These are phyloP conservation scores for Rhipidocladum racemiflorum DNA, from an alignment of 176 grass and related monocot genomes.

Conservation along the genomic window DNA sequence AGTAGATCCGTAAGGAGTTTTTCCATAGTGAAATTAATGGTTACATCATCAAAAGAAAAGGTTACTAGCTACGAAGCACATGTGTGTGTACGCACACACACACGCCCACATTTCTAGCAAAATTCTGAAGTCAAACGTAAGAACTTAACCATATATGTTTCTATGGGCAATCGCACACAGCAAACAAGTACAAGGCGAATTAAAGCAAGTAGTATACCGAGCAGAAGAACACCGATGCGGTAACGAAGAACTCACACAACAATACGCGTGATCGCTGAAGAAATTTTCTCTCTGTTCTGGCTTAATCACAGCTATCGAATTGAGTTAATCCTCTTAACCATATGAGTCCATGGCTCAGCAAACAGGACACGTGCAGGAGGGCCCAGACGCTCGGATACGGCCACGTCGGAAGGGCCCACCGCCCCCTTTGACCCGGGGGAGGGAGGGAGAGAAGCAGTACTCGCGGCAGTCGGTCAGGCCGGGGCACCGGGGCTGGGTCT, in stretches of 20 bases:
- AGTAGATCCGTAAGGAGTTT: background rate
- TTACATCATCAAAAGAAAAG: background rate
- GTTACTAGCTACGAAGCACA: background rate
- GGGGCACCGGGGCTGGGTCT: constrained; percentile 61
- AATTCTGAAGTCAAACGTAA: background rate
- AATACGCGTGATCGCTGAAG: background rate
- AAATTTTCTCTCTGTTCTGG: background rate
- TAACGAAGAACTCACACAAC: background rate
- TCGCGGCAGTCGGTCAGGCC: constrained; percentile 32
- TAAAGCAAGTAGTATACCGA: background rate
- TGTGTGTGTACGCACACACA: background rate
- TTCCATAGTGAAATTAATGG: background rate
- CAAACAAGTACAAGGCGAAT: background rate
- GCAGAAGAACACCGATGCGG: background rate
- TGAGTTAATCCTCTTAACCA: background rate
- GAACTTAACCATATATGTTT: background rate
- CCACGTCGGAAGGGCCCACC: constrained; percentile 48
- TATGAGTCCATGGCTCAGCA: background rate
- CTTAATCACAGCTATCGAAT: background rate
- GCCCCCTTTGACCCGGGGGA: constrained; percentile 61
- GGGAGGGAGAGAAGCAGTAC: background rate
- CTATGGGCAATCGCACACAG: background rate
- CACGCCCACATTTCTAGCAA: background rate
- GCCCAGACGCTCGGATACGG: constrained; percentile 3
- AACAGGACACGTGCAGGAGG: constrained; percentile 35